Evolutionary conservation across 495 filamentous ascomycete genomes (phyloP).

Genomic region (Pyrenula aspistea): DNA sequence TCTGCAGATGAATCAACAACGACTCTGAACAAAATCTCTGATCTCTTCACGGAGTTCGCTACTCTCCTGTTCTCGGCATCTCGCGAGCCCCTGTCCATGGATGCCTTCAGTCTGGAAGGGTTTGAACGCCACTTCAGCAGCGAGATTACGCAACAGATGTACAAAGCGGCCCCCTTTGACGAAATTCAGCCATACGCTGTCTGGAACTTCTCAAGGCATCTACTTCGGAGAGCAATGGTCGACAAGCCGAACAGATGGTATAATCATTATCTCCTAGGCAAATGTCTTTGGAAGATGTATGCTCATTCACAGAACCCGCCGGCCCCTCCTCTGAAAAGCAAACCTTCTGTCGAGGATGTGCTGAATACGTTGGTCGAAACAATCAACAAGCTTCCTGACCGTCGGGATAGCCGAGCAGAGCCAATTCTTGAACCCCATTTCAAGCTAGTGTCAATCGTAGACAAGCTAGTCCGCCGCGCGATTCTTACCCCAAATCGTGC

Average conservation of each 20-base stretch:
- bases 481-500: constrained; percentile 28
- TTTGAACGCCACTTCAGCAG: constrained; percentile 68
- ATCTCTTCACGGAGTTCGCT: constrained; percentile 83
- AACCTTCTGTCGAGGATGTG: constrained; percentile 40
- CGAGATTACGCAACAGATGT: constrained; percentile 53
- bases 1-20: constrained; percentile 49
- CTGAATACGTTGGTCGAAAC: constrained; percentile 60
- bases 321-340: constrained; percentile 13
- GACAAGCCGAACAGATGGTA: constrained; percentile 77
- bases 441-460: constrained; percentile 76
- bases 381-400: constrained; percentile 69
- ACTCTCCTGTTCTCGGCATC: constrained; percentile 81
- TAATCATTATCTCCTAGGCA: constrained; percentile 80
- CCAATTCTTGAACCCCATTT: constrained; percentile 93
- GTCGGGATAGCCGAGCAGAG: constrained; percentile 62
- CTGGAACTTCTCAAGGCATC: constrained; percentile 71
- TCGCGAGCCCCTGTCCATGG: constrained; percentile 86
- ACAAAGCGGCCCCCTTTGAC: constrained; percentile 57
- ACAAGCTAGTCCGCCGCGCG: constrained; percentile 58
- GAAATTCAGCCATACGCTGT: constrained; percentile 64
- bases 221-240: constrained; percentile 65
- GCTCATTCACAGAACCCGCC: constrained; percentile 16
- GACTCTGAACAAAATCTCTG: constrained; percentile 54
- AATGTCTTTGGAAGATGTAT: constrained; percentile 95
- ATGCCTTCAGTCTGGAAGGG: constrained; percentile 62